Evolutionary conservation across 768 basidiomycete genomes (phyloP), one percentile per base, ranked within the genome.

Genomic region (Strobilomyces echinocephalus): DNA sequence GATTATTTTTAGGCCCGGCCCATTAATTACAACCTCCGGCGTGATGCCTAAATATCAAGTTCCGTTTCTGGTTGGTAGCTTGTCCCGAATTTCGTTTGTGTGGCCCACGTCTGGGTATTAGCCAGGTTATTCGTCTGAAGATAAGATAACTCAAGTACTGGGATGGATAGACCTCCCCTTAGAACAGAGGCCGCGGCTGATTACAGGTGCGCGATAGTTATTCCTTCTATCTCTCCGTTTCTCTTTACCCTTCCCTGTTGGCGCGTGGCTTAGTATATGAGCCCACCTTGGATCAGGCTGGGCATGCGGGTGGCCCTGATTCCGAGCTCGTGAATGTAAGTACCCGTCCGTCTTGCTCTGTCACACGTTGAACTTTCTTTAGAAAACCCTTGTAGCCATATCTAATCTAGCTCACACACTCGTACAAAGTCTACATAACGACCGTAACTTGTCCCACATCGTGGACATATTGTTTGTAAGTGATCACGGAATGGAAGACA

Each of bases 401-500:
- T 91, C 93, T 63, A 62, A 60, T 2, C 91, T 93, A 61, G 84
- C 89, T 7, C 78, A 76, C 51, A 73, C 83, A 39, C 56, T 63
- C 11, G 54, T 64, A 7, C 62, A 53, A 45, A 41, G 52, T 35
- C 69, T 95, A 4, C 83, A 87, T 49, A 69, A 73, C 5, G 76
- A 79, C 5, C 81, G 91, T 8, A 90, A 93, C 62, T 75, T 95
- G 34, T 83, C 81, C 0, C 79, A 86, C 46, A 86, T 93, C 8
- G 84, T 93, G 12, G 88, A 95, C 67, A 74, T 95, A 47, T 75
- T 95, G 20, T 90, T 94, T 58, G 91, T 95, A 55, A 87, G 85
- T 60, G 88, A 91, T 65, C 87, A 91, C 59, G 89, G 89, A 10
- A 93, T 91, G 88, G 85, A 85, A 10, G 88, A 89, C 61, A 94